Base-by-base conservation (phyloP, 192 early-diverging fungal genomes). In the Geosiphon pyriformis region DNA sequence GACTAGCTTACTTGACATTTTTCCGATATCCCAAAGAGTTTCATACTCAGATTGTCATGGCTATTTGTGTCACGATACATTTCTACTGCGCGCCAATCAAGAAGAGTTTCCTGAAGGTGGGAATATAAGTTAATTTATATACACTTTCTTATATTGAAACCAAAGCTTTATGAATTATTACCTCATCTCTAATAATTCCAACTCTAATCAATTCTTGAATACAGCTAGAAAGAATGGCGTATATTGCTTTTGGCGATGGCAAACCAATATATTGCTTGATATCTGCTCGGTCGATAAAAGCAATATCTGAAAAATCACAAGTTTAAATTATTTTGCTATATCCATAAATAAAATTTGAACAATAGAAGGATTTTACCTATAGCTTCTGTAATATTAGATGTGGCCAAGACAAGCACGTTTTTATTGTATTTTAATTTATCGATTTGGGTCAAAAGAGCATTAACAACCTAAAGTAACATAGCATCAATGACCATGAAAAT, bases 401-500 rank as follows among this genome's bases (percentile, higher is more conserved):
- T n/a, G n/a, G n/a, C n/a, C n/a, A 91, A 37, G 1, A 91, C 75
- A 25, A 91, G 70, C 10, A 90, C 87, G 58, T 88, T 88, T 34
- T 73, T 78, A 32, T 68, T 69, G 15, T 74, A 51, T 66, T 80
- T 80, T 15, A 91, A 73, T 34, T 78, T 75, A 58, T 91, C 89
- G 23, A 91, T 79, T 67, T 91, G 83, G 0, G 89, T 91, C 18
- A 91, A 62, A 8, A 91, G 69, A 0, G 86, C 83, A 74, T 91
- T 91, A 23, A 84, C 83, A 26, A 78, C 72, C 75, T 74, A 61
- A 25, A 18, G 8, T 27, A 31, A n/a, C n/a, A n/a, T n/a, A n/a
- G n/a, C n/a, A n/a, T n/a, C n/a, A n/a, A n/a, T n/a, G n/a, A n/a
- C n/a, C n/a, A n/a, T n/a, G n/a, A n/a, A n/a, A n/a, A n/a, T n/a